Percentiles rank a stretch among this genome's conserved stretches.
phyloP scores from a whole-genome alignment of 345 rosid species.

The Moricandia moricandioides region DNA sequence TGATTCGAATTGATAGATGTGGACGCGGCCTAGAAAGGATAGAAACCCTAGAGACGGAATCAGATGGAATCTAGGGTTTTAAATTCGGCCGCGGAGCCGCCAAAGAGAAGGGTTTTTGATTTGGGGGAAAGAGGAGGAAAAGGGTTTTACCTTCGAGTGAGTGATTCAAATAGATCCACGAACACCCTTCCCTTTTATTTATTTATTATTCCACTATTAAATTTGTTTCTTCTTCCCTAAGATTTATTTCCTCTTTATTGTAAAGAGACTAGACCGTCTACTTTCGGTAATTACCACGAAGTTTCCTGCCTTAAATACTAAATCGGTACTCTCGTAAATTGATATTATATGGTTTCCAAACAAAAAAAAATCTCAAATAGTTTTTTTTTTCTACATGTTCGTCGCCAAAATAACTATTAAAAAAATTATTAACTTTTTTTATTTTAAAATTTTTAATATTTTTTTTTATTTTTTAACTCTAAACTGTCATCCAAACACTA shows the following conservation, averaged over 20 bases:
- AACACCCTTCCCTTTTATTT: not conserved
- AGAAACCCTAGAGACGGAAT: constrained; percentile 27
- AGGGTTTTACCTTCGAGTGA: constrained; percentile 52
- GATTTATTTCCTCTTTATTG: constrained; percentile 29
- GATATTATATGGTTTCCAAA: no score
- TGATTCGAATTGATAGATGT: constrained; percentile 28
- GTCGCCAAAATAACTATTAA: no score
- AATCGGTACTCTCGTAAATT: not conserved
- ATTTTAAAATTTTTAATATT: no score
- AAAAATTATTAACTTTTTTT: no score
- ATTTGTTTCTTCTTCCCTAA: constrained; percentile 27
- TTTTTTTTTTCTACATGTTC: no score
- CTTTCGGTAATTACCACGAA: not conserved
- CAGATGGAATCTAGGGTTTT: constrained; percentile 35
- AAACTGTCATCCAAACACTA: no score
- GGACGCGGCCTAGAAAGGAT: constrained; percentile 29
- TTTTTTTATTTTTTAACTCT: no score
- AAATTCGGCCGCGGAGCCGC: constrained; percentile 45
- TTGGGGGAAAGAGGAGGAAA: constrained; percentile 39
- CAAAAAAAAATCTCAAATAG: no score
- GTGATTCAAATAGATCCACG: constrained; percentile 67
- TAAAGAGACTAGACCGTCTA: not conserved
- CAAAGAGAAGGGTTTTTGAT: constrained; percentile 39
- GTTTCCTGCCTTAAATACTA: not conserved
- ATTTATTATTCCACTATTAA: not conserved